Conservation (phyloP, 129 eudicot species). For the carrot (Daucus carota) region DH1_v3.0 NC_030384.2:42966001-42966500, state of each 20-base stretch:
- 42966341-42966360: neutral
- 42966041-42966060: slow-evolving; percentile 46
- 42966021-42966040: slow-evolving; percentile 76
- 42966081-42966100: slow-evolving; percentile 29
- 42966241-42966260: neutral
- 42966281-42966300: slow-evolving; percentile 8
- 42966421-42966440: slow-evolving; percentile 3
- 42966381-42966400: slow-evolving; percentile 15
- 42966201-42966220: slow-evolving; percentile 3
- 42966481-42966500: slow-evolving; percentile 70
- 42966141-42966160: slow-evolving; percentile 49
- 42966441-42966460: slow-evolving; percentile 70
- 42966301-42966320: slow-evolving; percentile 18
- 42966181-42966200: slow-evolving; percentile 48
- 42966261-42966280: slow-evolving; percentile 11
- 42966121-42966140: slow-evolving; percentile 43
- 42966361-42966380: slow-evolving; percentile 5
- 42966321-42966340: neutral
- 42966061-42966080: slow-evolving; percentile 44
- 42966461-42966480: slow-evolving; percentile 98
- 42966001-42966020: slow-evolving; percentile 43
- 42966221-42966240: neutral
- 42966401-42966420: slow-evolving; percentile 24
- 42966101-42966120: slow-evolving; percentile 56
- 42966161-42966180: slow-evolving; percentile 88